A percentile compares a stretch with the other conserved stretches of the same genome.
Evolutionary conservation across 768 basidiomycete species (phyloP).

Genomic region (Suillus brevipes): DNA sequence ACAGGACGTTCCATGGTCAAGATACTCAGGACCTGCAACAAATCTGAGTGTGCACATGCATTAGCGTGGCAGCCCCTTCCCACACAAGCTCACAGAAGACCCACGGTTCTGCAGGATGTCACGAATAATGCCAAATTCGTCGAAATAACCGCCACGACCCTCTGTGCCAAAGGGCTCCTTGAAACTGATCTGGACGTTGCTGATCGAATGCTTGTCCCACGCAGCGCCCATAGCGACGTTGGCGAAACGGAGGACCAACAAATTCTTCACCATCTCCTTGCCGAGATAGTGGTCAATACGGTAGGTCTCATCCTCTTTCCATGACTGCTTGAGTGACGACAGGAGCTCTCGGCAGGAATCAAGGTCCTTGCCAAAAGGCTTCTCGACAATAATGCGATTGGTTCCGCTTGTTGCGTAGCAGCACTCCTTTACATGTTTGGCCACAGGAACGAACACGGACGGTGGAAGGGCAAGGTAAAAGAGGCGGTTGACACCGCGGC

Average conservation of each 20-base stretch:
- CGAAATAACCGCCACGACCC: conserved; percentile 99
- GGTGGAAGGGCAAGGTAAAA: conserved; percentile 98
- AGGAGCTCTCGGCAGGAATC: conserved; percentile 82
- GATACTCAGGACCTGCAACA: conserved; percentile 92
- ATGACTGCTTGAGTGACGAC: conserved; percentile 75
- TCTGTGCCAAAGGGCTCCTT: conserved; percentile 99
- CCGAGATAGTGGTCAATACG: conserved; percentile 99
- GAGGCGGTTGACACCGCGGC: conserved; percentile 72
- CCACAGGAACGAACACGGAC: conserved; percentile 92
- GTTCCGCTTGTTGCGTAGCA: conserved; percentile 73
- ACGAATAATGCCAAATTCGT: conserved; percentile 99
- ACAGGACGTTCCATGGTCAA: conserved; percentile 98
- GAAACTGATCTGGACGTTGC: conserved; percentile 98
- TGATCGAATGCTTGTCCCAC: conserved; percentile 96
- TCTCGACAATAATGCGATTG: conserved; percentile 96
- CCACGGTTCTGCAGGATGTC: conserved; percentile 97
- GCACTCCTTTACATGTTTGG: conserved; percentile 76
- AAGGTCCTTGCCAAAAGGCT: conserved; percentile 96
- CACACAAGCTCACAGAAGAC: conserved; percentile 35
- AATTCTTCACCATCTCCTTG: conserved; percentile 99
- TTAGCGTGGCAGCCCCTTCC: conserved; percentile 15
- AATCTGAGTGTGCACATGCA: conserved; percentile 52
- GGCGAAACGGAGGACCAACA: conserved; percentile 93
- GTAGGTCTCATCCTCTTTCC: conserved; percentile 97
- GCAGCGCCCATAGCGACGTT: conserved; percentile 85